phyloP scores from a whole-genome alignment of 108 stramenopile species.

The Nannochloropsis gaditana region DNA sequence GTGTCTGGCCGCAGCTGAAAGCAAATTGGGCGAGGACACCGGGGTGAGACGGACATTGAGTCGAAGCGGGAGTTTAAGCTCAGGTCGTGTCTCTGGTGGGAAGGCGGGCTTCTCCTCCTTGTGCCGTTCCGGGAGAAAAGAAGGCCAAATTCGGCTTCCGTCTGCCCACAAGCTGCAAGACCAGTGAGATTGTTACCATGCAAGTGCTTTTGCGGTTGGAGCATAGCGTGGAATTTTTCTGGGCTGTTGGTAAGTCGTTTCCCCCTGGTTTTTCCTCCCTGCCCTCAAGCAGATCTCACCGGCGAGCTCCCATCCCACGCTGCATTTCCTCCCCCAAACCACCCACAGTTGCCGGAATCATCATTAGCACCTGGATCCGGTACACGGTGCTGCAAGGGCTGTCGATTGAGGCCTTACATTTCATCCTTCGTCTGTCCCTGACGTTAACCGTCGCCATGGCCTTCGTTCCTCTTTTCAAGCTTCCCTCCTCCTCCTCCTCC shows the following conservation, averaged over 20 bases:
- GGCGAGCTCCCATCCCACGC: background rate
- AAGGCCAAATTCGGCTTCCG: no score
- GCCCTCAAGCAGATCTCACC: background rate
- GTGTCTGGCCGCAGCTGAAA: no score
- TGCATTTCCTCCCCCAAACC: background rate
- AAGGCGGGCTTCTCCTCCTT: no score
- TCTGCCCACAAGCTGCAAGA: no score
- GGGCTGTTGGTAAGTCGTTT: background rate
- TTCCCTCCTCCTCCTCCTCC: background rate
- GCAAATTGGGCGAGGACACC: no score
- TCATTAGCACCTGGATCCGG: background rate
- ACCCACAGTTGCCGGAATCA: background rate
- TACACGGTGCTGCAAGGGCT: background rate
- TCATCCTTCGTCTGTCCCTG: background rate
- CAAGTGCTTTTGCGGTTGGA: background rate
- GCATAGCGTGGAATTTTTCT: background rate
- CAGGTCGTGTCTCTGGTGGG: no score
- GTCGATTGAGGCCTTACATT: background rate
- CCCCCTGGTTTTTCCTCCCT: background rate
- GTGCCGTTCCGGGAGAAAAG: no score
- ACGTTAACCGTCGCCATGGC: background rate
- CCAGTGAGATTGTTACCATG: no score
- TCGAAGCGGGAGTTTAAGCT: no score
- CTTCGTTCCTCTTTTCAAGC: background rate
- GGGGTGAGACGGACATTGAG: no score